Evolutionary conservation across 176 grass and related monocot species (phyloP).

Genomic region (Elaeis guineensis): DNA sequence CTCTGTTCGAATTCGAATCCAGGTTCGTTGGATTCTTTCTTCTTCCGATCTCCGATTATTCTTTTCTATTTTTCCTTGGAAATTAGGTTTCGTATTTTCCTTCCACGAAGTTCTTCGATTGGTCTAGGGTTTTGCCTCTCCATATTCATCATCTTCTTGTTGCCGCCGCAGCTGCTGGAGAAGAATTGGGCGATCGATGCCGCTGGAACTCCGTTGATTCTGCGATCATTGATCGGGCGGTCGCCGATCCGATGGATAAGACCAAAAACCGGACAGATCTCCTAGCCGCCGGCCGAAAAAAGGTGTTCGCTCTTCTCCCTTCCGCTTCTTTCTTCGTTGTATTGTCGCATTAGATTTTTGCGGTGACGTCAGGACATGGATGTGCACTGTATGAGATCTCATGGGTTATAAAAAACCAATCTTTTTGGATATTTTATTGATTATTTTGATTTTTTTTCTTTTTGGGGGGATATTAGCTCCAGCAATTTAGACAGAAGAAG

Average conservation of each 20-base stretch:
- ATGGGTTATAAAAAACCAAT: no score
- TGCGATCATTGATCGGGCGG: neutral
- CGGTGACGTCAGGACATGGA: no score
- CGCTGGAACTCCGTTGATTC: neutral
- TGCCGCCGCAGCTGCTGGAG: no score
- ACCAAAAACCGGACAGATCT: slow-evolving; percentile 65
- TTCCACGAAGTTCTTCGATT: neutral
- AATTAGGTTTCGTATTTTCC: no score
- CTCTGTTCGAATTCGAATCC: no score
- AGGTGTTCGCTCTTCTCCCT: slow-evolving; percentile 26
- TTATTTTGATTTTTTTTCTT: slow-evolving; percentile 3
- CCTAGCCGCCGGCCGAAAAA: slow-evolving; percentile 79
- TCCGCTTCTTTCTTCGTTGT: neutral
- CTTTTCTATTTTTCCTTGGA: no score
- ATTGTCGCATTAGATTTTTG: no score
- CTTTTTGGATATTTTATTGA: slow-evolving; percentile 6
- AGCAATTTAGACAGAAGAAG: slow-evolving; percentile 98
- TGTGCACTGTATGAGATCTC: no score
- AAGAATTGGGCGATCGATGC: neutral
- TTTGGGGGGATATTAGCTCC: slow-evolving; percentile 34
- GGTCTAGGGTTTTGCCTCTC: slow-evolving; percentile 1
- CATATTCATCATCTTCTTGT: no score
- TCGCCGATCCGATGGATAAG: slow-evolving; percentile 30
- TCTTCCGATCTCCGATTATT: no score
- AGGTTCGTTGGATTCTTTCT: no score